These are phyloP conservation scores for Cytospora mali DNA, from an alignment of 2,329 filamentous ascomycete genomes.

Conservation along the genomic window DNA sequence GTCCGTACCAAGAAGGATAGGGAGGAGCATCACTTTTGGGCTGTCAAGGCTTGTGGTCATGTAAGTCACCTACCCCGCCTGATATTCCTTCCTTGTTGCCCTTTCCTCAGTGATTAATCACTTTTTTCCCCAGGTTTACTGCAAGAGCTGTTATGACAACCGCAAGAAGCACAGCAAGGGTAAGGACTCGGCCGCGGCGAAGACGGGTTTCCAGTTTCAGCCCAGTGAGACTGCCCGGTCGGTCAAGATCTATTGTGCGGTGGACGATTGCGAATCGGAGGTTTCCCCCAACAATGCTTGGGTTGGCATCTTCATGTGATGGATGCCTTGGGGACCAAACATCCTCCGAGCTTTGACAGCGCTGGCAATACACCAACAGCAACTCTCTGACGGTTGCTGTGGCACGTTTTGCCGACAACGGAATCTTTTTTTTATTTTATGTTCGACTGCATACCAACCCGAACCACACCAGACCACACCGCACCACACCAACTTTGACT, in stretches of 20 bases:
- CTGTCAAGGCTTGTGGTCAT: slow-evolving; percentile 87
- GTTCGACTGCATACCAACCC: background rate
- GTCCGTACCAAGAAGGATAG: slow-evolving; percentile 52
- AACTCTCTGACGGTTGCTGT: too few species aligned
- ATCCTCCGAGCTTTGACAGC: background rate
- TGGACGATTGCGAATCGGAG: slow-evolving; percentile 59
- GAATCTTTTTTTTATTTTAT: too few species aligned
- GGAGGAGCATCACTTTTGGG: slow-evolving; percentile 86
- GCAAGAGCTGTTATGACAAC: slow-evolving; percentile 62
- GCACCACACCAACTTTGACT: background rate
- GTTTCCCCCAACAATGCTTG: slow-evolving; percentile 58
- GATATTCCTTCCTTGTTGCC: background rate
- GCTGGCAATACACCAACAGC: background rate
- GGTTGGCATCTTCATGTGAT: slow-evolving; percentile 62
- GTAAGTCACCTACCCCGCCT: slow-evolving; percentile 53
- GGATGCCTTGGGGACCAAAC: background rate
- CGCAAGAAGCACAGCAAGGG: slow-evolving; percentile 47
- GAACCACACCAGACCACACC: background rate
- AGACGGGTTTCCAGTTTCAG: slow-evolving; percentile 42
- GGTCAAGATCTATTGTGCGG: slow-evolving; percentile 53
- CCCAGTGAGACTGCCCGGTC: slow-evolving; percentile 35
- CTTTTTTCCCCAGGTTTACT: slow-evolving; percentile 57
- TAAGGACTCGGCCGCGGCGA: slow-evolving; percentile 27
- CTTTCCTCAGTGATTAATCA: slow-evolving; percentile 12
- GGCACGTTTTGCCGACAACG: too few species aligned